phyloP scores from a whole-genome alignment of 306 rosid genomes.

The Citrullus amarus region DNA sequence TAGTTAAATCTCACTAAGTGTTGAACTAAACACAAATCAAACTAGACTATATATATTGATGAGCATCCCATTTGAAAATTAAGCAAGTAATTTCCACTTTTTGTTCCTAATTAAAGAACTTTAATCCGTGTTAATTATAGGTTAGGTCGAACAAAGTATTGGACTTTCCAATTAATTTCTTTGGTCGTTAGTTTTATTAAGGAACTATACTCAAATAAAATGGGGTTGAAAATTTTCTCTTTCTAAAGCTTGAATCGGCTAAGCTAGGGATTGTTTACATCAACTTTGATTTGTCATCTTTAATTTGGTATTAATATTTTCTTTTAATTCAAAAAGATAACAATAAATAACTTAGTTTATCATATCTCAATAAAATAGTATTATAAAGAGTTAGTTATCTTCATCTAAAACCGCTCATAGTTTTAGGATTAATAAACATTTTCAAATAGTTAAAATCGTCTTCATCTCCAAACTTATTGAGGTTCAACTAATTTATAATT shows the following conservation, averaged over 20 bases:
- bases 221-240: neutral
- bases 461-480: neutral
- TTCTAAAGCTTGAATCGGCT: neutral
- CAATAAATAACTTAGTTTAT: neutral
- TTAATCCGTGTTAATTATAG: neutral
- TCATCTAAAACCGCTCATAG: neutral
- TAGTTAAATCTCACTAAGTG: no score
- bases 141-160: neutral
- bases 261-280: neutral
- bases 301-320: neutral
- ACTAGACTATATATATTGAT: no score
- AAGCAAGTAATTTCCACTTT: neutral
- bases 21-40: no score
- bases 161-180: neutral
- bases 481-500: neutral
- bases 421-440: neutral
- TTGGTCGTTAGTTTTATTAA: neutral
- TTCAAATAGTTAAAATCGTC: neutral
- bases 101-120: neutral
- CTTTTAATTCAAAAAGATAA: neutral
- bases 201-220: neutral
- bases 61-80: neutral
- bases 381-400: neutral
- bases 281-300: slow-evolving; percentile 8
- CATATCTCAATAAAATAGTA: neutral